A percentile compares a stretch with the other conserved stretches of the same genome.
phyloP scores from a whole-genome alignment of 2,329 filamentous ascomycete genomes.

The Uncinocarpus reesii region DNA sequence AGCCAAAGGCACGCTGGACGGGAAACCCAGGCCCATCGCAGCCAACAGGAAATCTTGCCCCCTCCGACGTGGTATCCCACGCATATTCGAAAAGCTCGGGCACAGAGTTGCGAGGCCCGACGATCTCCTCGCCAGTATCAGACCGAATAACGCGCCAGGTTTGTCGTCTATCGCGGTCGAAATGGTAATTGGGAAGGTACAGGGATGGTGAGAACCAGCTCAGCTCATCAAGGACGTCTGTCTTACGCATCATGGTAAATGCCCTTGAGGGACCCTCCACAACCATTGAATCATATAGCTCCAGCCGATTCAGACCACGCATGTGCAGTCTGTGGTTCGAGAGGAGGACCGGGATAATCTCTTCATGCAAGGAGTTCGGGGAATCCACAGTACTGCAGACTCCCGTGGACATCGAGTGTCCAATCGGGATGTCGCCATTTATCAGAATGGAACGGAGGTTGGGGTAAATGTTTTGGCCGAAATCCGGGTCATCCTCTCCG shows the following conservation, averaged over 20 bases:
- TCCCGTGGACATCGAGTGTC: neutral
- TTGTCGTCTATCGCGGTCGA: too few relatives aligned
- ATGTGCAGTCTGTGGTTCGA: too few relatives aligned
- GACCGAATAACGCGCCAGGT: neutral
- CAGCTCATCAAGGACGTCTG: too few relatives aligned
- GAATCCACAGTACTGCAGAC: neutral
- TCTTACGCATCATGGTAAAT: too few relatives aligned
- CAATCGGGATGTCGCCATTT: slow-evolving; percentile 8
- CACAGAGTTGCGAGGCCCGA: neutral
- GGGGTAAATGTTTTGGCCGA: neutral
- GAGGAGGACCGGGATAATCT: neutral
- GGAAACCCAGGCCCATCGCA: neutral
- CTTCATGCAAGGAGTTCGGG: slow-evolving; percentile 1
- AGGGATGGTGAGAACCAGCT: too few relatives aligned
- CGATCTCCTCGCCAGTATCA: neutral
- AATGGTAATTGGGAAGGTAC: too few relatives aligned
- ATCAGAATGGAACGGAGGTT: slow-evolving; percentile 14
- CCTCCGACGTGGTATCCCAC: slow-evolving; percentile 4
- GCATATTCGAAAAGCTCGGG: slow-evolving; percentile 4
- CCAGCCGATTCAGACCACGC: too few relatives aligned
- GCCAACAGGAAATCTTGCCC: neutral
- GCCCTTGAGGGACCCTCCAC: too few relatives aligned
- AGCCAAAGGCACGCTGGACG: too few relatives aligned
- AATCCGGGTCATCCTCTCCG: neutral
- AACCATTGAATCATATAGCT: too few relatives aligned